These are phyloP conservation scores for Populus alba DNA, from an alignment of 345 rosid species.

Conservation along the genomic window DNA sequence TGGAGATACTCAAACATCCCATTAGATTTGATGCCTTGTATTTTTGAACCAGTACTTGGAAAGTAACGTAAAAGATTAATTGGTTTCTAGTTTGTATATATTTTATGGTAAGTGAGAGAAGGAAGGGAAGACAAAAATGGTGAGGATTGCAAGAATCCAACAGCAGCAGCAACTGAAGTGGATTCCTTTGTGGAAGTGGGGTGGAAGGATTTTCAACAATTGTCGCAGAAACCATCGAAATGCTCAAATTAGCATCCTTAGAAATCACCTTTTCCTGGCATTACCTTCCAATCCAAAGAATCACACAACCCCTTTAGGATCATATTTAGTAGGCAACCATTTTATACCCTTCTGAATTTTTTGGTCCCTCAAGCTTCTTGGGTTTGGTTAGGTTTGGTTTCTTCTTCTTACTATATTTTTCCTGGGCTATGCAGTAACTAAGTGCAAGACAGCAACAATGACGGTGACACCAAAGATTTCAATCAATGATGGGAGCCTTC, in stretches of 20 bases:
- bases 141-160: constrained; percentile 10
- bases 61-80: not conserved
- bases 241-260: constrained; percentile 1
- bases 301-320: constrained; percentile 7
- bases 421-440: constrained; percentile 1
- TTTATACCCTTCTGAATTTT: not conserved
- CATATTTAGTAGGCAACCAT: not conserved
- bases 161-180: constrained; percentile 18
- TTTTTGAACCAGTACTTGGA: not conserved
- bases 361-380: not conserved
- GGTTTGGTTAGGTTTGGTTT: not conserved
- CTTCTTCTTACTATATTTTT: not conserved
- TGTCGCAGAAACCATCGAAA: constrained; percentile 7
- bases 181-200: constrained; percentile 19
- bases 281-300: not conserved
- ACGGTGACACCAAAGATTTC: constrained; percentile 75
- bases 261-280: not conserved
- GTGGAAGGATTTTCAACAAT: not conserved
- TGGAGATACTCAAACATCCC: not conserved
- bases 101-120: constrained; percentile 2
- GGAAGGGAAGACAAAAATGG: constrained; percentile 9
- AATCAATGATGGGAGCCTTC: constrained; percentile 70
- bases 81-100: not conserved
- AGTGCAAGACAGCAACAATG: constrained; percentile 41
- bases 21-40: not conserved